Base-by-base conservation (phyloP, 164 flowering plant species). In the Berberis vulgaris region DNA sequence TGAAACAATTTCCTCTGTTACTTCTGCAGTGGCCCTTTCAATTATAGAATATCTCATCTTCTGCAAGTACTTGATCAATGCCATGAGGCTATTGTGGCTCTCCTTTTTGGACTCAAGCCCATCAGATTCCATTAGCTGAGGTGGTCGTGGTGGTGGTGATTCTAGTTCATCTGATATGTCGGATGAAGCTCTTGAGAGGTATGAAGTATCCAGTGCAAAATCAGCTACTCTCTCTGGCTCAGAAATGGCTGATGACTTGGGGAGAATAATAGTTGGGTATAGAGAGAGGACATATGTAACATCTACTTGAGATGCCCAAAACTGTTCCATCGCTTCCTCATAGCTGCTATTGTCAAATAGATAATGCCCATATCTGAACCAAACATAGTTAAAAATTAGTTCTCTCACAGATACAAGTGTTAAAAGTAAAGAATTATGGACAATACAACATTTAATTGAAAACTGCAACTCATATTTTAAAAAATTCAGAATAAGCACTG, bases 261-360 rank as follows among this genome's bases (percentile, higher is more conserved):
- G 97, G 78, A 89, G 81, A 73, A 80, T 62, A 63, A 95, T 82
- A 12, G 87, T 86, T 62, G 88, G 92, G 79, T 88, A 91, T 26
- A 95, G 69, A 61, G 97, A 83, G 57, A 95, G 96, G 60, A 91
- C 94, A 74, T 89, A 86, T 7, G 89, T 86, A 62, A 91, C 84
- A 67, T 95, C 96, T 7, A 88, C 96, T 81, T 87, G 94, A 73
- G 99, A 92, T 69, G 86, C 90, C 73, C 79, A 60, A 79, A 95
- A 95, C 57, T 95, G 97, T 63, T 95, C 98, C 98, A 95, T 91
- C 62, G 99, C 97, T 65, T 91, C 95, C 80, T 95, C 98, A 67
- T 91, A 89, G 88, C 80, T 83, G 60, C 87, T 90, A 78, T 78
- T 95, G 49, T 95, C 96, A 75, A 88, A 91, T 44, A 95, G 81